Percentiles rank a stretch among this genome's conserved stretches.
phyloP scores from a whole-genome alignment of 176 grass and related monocot species.

The Puya raimondii region DNA sequence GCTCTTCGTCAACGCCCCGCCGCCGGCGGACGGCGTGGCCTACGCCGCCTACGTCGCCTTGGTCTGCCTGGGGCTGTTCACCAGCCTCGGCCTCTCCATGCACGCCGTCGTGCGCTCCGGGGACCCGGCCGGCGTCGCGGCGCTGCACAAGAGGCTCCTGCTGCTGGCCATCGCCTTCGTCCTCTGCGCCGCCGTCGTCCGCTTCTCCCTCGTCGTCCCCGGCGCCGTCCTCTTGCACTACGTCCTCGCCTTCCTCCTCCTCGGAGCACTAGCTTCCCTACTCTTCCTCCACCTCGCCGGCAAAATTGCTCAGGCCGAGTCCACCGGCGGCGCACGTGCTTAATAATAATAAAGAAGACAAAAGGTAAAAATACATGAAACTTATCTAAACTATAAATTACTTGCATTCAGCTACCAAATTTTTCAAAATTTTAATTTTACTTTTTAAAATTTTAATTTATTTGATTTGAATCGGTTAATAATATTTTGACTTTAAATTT shows the following conservation, averaged over 20 bases:
- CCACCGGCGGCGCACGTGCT: too few species aligned
- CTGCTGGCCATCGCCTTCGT: constrained; percentile 10
- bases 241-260: background rate
- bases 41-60: background rate
- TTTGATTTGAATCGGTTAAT: too few species aligned
- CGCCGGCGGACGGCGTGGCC: background rate
- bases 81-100: constrained; percentile 31
- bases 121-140: background rate
- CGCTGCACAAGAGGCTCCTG: constrained; percentile 22
- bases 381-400: too few species aligned
- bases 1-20: constrained; percentile 12
- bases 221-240: background rate
- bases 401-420: too few species aligned
- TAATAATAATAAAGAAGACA: too few species aligned
- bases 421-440: too few species aligned
- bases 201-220: background rate
- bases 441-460: too few species aligned
- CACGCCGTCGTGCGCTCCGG: constrained; percentile 14
- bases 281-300: background rate
- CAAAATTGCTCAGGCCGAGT: background rate
- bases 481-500: too few species aligned
- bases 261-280: background rate
- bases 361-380: too few species aligned
- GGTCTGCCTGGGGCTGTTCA: constrained; percentile 6
- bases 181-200: constrained; percentile 1